Evolutionary conservation across 1,284 basidiomycete genomes (phyloP).

Genomic region (Pseudozyma pruni): DNA sequence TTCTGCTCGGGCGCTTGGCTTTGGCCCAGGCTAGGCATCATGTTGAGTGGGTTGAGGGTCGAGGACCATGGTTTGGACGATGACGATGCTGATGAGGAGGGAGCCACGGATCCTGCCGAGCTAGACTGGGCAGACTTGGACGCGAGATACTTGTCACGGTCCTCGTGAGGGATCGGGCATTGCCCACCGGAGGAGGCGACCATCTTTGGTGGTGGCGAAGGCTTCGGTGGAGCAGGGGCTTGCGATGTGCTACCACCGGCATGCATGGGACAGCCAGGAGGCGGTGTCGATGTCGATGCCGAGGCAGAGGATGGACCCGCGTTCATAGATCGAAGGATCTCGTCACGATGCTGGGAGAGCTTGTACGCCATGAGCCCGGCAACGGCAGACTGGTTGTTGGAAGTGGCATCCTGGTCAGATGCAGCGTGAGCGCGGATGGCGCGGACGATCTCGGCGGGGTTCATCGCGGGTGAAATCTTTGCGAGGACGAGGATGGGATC

Average conservation of each 20-base stretch:
- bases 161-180: constrained; percentile 49
- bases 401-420: constrained; percentile 11
- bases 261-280: constrained; percentile 59
- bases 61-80: constrained; percentile 45
- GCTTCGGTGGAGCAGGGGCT: constrained; percentile 10
- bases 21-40: constrained; percentile 86
- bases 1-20: constrained; percentile 74
- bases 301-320: constrained; percentile 11
- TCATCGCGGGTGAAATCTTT: constrained; percentile 13
- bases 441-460: constrained; percentile 38
- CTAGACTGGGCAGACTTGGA: constrained; percentile 17
- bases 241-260: constrained; percentile 13
- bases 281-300: constrained; percentile 26
- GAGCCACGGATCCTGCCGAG: constrained; percentile 14
- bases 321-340: constrained; percentile 27
- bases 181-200: constrained; percentile 39
- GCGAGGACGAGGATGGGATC: neutral
- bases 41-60: constrained; percentile 80
- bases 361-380: constrained; percentile 52
- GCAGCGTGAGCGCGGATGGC: constrained; percentile 42
- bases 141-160: constrained; percentile 44
- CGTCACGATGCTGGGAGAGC: constrained; percentile 38
- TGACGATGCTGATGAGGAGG: constrained; percentile 22
- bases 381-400: constrained; percentile 54
- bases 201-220: constrained; percentile 29